Evolutionary conservation across 352 stramenopile species (phyloP), one percentile per base, ranked within the genome.

Genomic region (Thraustochytrium sp.): DNA sequence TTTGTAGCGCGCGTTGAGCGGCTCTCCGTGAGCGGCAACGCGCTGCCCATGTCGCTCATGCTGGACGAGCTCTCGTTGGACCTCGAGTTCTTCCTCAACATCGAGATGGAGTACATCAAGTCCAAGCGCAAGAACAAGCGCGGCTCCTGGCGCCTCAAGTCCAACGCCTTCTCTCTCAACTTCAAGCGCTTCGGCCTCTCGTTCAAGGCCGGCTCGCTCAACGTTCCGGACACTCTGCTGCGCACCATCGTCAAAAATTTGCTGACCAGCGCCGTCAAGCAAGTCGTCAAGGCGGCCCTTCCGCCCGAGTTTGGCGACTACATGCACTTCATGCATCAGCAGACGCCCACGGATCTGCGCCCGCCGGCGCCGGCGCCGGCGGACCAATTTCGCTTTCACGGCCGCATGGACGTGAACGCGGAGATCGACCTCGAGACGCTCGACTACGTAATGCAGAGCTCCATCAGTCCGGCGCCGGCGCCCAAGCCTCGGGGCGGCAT

Each of bases 51-150:
- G 31, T 80, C 68, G 8, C 11, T 80, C 37, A 80, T 44, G 44
- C 68, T 80, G 13, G 68, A 80, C 49, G 21, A 80, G 51, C 68
- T 80, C 37, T 65, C 68, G 46, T 31, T 80, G 13, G 68, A 80
- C 38, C 53, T 80, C n/a, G 68, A 80, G 68, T 80, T 80, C 46
- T 80, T 72, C 38, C 53, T 80, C 34, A 80, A 80, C 34, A 63
- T 80, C 23, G 68, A 80, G 3, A 46, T 80, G 53, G 44, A 80
- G 53, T 80, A 80, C 26, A 48, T 80, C 23, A 3, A 63, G 36
- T 80, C 68, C 21, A 18, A 31, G 13, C 76, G 63, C 13, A 46
- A 53, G n/a, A 64, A 64, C 46, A 80, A 75, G 23, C 31, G 18
- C 23, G 68, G 68, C 34, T 21, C 42, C 13, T 80, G 68, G 68